Evolutionary conservation across 208 protist species (phyloP).

Genomic region (Sergeia podlipaevii): DNA sequence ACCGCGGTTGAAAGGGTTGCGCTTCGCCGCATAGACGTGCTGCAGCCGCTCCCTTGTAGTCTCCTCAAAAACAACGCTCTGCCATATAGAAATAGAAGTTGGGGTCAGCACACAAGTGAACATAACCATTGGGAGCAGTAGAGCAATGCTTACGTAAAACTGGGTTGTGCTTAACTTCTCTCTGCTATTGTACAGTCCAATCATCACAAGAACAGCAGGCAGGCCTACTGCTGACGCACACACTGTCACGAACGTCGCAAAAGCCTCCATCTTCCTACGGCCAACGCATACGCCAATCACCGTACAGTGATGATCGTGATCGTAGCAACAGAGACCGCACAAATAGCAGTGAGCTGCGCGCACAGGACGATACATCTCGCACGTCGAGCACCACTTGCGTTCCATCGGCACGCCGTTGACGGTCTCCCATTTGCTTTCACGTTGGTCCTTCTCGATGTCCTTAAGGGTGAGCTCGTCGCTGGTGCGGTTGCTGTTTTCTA

Average conservation of each 20-base stretch:
- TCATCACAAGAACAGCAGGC: conserved; percentile 23
- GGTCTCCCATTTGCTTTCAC: conserved; percentile 67
- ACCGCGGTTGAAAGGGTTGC: conserved; percentile 65
- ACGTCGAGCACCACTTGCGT: conserved; percentile 90
- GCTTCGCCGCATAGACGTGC: conserved; percentile 52
- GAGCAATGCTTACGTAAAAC: conserved; percentile 6
- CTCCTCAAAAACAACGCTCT: conserved; percentile 17
- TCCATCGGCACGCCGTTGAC: conserved; percentile 74
- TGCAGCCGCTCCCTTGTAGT: conserved; percentile 82
- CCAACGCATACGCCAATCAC: conserved; percentile 85
- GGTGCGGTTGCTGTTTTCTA: conserved; percentile 14
- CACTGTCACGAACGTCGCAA: conserved; percentile 51
- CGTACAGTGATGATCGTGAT: conserved; percentile 90
- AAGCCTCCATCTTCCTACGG: conserved; percentile 53
- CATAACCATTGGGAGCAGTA: conserved; percentile 22
- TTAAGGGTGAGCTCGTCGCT: conserved; percentile 44
- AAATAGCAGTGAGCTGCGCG: conserved; percentile 89
- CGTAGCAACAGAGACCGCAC: conserved; percentile 80
- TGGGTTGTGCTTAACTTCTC: conserved; percentile 14
- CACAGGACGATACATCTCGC: conserved; percentile 75
- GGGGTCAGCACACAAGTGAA: conserved; percentile 11
- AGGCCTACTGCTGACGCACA: conserved; percentile 16
- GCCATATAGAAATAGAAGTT: conserved; percentile 32
- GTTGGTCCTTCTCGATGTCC: conserved; percentile 60
- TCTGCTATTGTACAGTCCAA: conserved; percentile 20